Conservation (phyloP, 2,329 filamentous ascomycete species). For the Daldinia eschscholtzii region DNA sequence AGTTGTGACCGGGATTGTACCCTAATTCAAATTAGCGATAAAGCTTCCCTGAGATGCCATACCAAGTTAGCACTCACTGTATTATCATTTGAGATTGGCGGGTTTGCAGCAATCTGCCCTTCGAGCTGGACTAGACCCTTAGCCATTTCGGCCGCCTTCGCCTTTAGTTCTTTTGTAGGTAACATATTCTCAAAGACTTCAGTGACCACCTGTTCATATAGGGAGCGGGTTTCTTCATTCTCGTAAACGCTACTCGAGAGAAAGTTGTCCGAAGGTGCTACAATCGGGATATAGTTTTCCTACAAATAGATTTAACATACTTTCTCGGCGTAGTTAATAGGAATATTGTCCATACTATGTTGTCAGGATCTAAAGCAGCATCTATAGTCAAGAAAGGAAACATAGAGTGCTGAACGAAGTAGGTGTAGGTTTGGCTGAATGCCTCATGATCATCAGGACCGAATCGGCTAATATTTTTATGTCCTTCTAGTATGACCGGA, state of each 20-base stretch:
- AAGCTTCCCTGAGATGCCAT: not conserved
- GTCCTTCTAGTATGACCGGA: conserved; percentile 9
- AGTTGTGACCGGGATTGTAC: not conserved
- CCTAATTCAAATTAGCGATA: conserved; percentile 15
- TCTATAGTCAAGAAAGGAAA: conserved; percentile 17
- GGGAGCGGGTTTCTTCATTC: conserved; percentile 1
- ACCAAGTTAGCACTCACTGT: not conserved
- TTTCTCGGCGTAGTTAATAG: too few relatives aligned
- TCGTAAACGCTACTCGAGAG: not conserved
- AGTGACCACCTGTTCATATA: conserved; percentile 16
- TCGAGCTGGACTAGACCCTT: conserved; percentile 21
- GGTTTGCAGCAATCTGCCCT: conserved; percentile 3
- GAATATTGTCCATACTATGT: conserved; percentile 13
- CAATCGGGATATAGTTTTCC: conserved; percentile 25
- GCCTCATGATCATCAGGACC: conserved; percentile 13
- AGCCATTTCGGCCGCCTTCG: conserved; percentile 15
- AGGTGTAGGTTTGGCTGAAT: conserved; percentile 27
- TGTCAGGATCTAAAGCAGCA: conserved; percentile 5
- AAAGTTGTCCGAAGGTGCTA: not conserved
- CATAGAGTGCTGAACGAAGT: conserved; percentile 8
- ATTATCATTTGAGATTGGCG: not conserved
- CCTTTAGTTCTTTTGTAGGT: conserved; percentile 22
- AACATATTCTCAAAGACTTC: conserved; percentile 10
- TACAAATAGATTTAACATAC: conserved; percentile 1
- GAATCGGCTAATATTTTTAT: conserved; percentile 12